Base-by-base conservation (phyloP, 2,329 filamentous ascomycete genomes). In the Penicillium sp. region DNA sequence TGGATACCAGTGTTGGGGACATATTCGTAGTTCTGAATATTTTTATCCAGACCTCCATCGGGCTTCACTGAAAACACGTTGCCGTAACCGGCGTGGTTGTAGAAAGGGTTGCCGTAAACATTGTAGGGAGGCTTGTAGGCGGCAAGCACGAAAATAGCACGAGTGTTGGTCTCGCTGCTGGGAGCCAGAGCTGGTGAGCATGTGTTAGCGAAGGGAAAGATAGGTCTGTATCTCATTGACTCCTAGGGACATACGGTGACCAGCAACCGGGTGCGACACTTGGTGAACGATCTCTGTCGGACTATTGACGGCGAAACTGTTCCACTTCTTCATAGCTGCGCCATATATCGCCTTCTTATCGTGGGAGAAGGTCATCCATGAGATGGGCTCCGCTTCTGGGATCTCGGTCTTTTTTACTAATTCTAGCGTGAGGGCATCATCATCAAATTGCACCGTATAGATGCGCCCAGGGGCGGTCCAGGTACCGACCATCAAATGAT, bases 281-380 rank as follows among this genome's bases (percentile, higher is more conserved):
- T 88, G 83, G 65, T 94, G 91, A 46, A 85, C 77, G 63, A 96
- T 94, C 49, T 91, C 85, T 2, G 85, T 87, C 3, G 91, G 89
- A 65, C 84, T 87, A 67, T 87, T 84, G 68, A 95, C 88, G 45
- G 86, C 80, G 74, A 90, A 93, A 72, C 88, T 92, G 49, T 88
- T 88, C 90, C 91, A 96, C 73, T 92, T 93, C 81, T 96, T 96
- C 90, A 94, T 94, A 59, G 90, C 90, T 4, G 91, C 87, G 68
- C 91, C 91, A 74, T 96, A 96, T 59, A 96, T 87, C 72, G 89
- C 88, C 76, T 91, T 93, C 70, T 88, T 89, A 60, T 83, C 79
- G 76, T 95, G 90, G 87, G 91, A 88, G 69, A 95, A 93, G 16
- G 90, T 88, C 89, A 96, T 93, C 91, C 91, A 96, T 58, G 91